phyloP scores from a whole-genome alignment of 2,329 filamentous ascomycete species.

The Aureobasidium melanogenum region DNA sequence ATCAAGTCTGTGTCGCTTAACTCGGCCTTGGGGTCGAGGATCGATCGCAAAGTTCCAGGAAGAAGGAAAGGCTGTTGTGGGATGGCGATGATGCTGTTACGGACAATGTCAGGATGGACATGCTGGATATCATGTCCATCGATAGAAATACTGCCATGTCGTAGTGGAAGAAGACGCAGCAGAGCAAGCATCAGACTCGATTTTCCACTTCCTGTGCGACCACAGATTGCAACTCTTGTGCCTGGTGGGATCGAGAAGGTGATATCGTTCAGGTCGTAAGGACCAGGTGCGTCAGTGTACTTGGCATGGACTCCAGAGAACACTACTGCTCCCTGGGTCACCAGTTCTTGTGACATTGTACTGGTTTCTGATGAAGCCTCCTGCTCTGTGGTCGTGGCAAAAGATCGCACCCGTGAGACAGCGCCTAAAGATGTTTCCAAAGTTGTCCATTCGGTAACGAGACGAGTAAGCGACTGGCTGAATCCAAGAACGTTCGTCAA shows the following conservation, averaged over 20 bases:
- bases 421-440: constrained; percentile 49
- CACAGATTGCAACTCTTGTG: constrained; percentile 42
- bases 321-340: background rate
- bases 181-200: constrained; percentile 40
- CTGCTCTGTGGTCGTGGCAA: constrained; percentile 11
- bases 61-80: constrained; percentile 46
- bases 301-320: background rate
- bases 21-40: background rate
- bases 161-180: constrained; percentile 41
- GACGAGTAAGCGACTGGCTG: constrained; percentile 39
- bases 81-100: constrained; percentile 31
- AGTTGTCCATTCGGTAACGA: constrained; percentile 45
- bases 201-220: constrained; percentile 47
- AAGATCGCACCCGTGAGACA: constrained; percentile 31
- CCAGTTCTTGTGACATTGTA: background rate
- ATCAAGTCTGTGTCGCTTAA: constrained; percentile 31
- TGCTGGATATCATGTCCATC: constrained; percentile 32
- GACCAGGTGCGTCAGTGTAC: background rate
- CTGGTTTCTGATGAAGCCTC: background rate
- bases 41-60: constrained; percentile 33
- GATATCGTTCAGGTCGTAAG: constrained; percentile 34
- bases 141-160: constrained; percentile 35
- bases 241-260: constrained; percentile 39
- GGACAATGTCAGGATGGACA: constrained; percentile 28
- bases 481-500: constrained; percentile 45